Evolutionary conservation across 805 yeast genomes (phyloP).

Genomic region (Pachysolen tannophilus): DNA sequence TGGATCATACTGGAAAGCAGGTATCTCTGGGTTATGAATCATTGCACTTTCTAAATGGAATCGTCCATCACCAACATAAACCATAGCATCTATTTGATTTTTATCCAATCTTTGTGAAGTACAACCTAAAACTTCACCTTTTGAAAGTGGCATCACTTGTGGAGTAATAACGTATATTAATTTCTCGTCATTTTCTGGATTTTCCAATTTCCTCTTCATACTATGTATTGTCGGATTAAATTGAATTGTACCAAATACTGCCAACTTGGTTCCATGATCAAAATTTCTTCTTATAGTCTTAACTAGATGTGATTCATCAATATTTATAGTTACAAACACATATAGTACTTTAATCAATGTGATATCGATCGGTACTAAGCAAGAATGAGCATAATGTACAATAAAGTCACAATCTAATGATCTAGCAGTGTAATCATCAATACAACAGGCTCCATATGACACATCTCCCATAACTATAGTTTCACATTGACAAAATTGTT

Average conservation of each 20-base stretch:
- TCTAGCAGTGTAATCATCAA: slow-evolving; percentile 92
- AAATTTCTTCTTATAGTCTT: slow-evolving; percentile 74
- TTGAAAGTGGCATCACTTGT: slow-evolving; percentile 85
- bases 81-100: slow-evolving; percentile 64
- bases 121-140: slow-evolving; percentile 95
- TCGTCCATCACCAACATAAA: slow-evolving; percentile 93
- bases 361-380: slow-evolving; percentile 90
- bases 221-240: slow-evolving; percentile 92
- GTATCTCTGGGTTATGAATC: slow-evolving; percentile 92
- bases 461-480: slow-evolving; percentile 97
- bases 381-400: slow-evolving; percentile 95
- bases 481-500: slow-evolving; percentile 83
- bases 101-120: slow-evolving; percentile 77
- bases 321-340: slow-evolving; percentile 87
- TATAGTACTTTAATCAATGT: slow-evolving; percentile 89
- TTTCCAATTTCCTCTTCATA: slow-evolving; percentile 51
- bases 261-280: slow-evolving; percentile 52
- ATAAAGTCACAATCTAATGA: slow-evolving; percentile 90
- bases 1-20: slow-evolving; percentile 93
- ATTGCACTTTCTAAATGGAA: slow-evolving; percentile 93
- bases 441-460: slow-evolving; percentile 97
- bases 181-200: slow-evolving; percentile 23
- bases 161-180: slow-evolving; percentile 70
- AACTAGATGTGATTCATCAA: slow-evolving; percentile 75
- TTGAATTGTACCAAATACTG: slow-evolving; percentile 92